Conservation (phyloP, 2,329 filamentous ascomycete species). For the Talaromyces sp. region DNA sequence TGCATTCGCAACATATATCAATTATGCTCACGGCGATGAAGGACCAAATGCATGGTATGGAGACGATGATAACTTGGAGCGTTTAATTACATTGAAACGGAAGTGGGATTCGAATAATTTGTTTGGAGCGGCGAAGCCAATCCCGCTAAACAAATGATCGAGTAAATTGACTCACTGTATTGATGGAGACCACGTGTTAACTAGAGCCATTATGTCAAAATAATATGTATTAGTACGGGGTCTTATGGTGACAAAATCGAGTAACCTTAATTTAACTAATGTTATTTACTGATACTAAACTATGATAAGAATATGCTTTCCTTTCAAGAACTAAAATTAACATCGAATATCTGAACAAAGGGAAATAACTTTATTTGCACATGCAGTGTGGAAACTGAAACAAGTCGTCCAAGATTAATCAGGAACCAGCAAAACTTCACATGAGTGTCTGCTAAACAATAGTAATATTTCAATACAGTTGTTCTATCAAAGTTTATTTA, state of each 20-base stretch:
- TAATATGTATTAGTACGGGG: neutral
- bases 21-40: conserved; percentile 27
- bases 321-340: too few species aligned
- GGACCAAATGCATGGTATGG: conserved; percentile 19
- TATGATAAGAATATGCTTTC: too few species aligned
- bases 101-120: conserved; percentile 24
- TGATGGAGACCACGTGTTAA: neutral
- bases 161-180: neutral
- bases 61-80: conserved; percentile 17
- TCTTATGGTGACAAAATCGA: too few species aligned
- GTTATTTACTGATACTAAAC: too few species aligned
- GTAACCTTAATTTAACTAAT: too few species aligned
- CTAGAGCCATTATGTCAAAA: neutral
- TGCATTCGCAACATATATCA: conserved; percentile 20
- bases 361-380: neutral
- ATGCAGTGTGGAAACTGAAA: neutral
- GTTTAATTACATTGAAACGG: conserved; percentile 21
- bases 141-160: neutral
- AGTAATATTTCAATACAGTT: neutral
- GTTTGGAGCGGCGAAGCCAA: conserved; percentile 13
- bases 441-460: neutral
- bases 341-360: too few species aligned
- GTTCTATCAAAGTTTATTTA: neutral
- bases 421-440: neutral
- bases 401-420: neutral